These are phyloP conservation scores for Cenchrus fungigraminus DNA, from an alignment of 176 grass and related monocot genomes.

Conservation along the genomic window DNA sequence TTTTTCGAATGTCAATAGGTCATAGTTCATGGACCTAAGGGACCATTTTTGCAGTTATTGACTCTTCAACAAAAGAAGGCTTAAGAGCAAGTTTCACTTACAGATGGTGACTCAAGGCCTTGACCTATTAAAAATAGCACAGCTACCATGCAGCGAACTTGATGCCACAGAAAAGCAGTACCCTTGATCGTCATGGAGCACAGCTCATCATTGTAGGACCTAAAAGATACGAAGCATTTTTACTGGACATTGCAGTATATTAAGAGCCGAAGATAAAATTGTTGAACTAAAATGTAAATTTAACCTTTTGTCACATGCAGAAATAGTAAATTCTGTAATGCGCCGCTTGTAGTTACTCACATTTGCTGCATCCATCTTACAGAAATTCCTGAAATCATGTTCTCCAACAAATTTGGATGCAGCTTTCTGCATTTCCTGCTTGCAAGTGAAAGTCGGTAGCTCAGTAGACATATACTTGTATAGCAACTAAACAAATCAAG, in stretches of 20 bases:
- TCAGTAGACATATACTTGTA: not conserved
- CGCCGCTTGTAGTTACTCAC: slow-evolving; percentile 82
- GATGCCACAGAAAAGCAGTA: slow-evolving; percentile 97
- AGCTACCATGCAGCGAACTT: slow-evolving; percentile 97
- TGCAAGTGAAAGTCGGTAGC: slow-evolving; percentile 25
- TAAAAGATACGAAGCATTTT: slow-evolving; percentile 38
- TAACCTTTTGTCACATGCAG: slow-evolving; percentile 65
- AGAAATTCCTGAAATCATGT: slow-evolving; percentile 97
- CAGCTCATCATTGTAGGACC: slow-evolving; percentile 74
- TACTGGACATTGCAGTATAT: not conserved
- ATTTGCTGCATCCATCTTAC: slow-evolving; percentile 96
- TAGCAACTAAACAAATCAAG: slow-evolving; percentile 28
- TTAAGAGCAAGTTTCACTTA: slow-evolving; percentile 55
- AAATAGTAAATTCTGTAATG: slow-evolving; percentile 88
- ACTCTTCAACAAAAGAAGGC: slow-evolving; percentile 23
- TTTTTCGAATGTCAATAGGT: no score
- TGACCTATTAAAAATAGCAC: slow-evolving; percentile 89
- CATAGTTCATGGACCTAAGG: slow-evolving; percentile 8
- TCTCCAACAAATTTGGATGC: slow-evolving; percentile 79
- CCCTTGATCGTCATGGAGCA: slow-evolving; percentile 88
- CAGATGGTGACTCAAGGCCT: slow-evolving; percentile 79
- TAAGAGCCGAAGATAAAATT: slow-evolving; percentile 26
- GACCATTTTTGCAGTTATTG: slow-evolving; percentile 10
- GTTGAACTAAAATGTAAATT: slow-evolving; percentile 36
- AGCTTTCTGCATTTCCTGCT: slow-evolving; percentile 88